A percentile compares a stretch with the other conserved stretches of the same genome.
phyloP scores from a whole-genome alignment of 495 filamentous ascomycete species.

The Daldinia decipiens region DNA sequence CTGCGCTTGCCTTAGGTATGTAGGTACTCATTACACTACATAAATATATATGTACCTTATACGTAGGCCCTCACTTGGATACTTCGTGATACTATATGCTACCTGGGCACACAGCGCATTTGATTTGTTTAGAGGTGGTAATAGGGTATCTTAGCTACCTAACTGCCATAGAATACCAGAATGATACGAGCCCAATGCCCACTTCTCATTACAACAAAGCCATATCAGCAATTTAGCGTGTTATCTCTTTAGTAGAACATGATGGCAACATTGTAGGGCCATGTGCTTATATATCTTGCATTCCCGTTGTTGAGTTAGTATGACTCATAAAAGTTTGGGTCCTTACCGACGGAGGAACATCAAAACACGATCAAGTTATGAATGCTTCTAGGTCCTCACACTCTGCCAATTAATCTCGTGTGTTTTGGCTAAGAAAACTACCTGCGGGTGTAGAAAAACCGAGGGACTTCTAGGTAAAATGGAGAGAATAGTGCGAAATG shows the following conservation, averaged over 20 bases:
- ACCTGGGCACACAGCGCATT: not conserved
- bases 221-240: not conserved
- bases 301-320: constrained; percentile 16
- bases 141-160: constrained; percentile 37
- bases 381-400: not conserved
- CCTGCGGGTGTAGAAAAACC: not conserved
- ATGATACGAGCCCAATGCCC: not conserved
- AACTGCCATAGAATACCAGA: not conserved
- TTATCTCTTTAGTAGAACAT: not conserved
- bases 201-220: not conserved
- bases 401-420: not conserved
- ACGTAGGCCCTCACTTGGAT: not conserved
- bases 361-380: not conserved
- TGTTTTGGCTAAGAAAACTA: not conserved
- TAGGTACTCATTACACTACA: too few species aligned
- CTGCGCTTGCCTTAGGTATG: not conserved
- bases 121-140: constrained; percentile 13
- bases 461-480: not conserved
- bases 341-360: constrained; percentile 14
- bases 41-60: too few species aligned
- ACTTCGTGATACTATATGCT: not conserved
- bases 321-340: not conserved
- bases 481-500: not conserved
- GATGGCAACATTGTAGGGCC: not conserved
- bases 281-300: not conserved